A percentile compares a stretch with the other conserved stretches of the same genome.
phyloP scores from a whole-genome alignment of 1,139 yeast genomes.

The Geotrichum fermentans region DNA sequence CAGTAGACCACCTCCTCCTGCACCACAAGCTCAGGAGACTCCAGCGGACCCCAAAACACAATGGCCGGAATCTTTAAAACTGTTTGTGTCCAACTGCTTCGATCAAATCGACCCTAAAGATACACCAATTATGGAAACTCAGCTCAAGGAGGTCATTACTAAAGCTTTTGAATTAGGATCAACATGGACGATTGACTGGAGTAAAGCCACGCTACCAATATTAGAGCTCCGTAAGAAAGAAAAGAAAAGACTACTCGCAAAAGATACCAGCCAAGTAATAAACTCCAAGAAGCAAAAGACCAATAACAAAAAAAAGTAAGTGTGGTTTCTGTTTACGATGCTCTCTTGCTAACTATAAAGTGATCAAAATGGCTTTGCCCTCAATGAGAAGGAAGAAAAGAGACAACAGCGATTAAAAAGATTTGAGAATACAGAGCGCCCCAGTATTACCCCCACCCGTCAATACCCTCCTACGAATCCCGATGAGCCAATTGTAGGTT shows the following conservation, averaged over 20 bases:
- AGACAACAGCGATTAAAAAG: conserved; percentile 47
- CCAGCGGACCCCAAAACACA: conserved; percentile 19
- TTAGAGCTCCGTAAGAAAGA: conserved; percentile 31
- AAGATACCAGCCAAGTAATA: conserved; percentile 11
- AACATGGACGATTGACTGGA: conserved; percentile 60
- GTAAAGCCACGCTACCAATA: conserved; percentile 50
- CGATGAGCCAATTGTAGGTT: conserved; percentile 53
- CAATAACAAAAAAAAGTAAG: conserved; percentile 13
- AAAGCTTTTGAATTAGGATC: conserved; percentile 47
- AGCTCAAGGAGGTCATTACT: conserved; percentile 48
- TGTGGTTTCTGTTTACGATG: not conserved
- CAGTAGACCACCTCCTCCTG: conserved; percentile 15
- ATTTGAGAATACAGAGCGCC: conserved; percentile 42
- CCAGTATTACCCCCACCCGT: conserved; percentile 7
- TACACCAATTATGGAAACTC: conserved; percentile 40
- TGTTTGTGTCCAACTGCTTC: conserved; percentile 47
- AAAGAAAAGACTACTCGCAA: conserved; percentile 5
- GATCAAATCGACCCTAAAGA: conserved; percentile 38
- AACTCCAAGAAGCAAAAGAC: conserved; percentile 15
- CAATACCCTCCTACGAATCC: conserved; percentile 16
- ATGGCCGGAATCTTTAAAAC: conserved; percentile 49
- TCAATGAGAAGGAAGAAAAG: conserved; percentile 40
- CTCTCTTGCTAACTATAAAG: not conserved
- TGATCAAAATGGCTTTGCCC: conserved; percentile 25
- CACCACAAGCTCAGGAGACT: not conserved